Conservation (phyloP, 495 filamentous ascomycete species). For the Talaromyces wortmannii region DNA sequence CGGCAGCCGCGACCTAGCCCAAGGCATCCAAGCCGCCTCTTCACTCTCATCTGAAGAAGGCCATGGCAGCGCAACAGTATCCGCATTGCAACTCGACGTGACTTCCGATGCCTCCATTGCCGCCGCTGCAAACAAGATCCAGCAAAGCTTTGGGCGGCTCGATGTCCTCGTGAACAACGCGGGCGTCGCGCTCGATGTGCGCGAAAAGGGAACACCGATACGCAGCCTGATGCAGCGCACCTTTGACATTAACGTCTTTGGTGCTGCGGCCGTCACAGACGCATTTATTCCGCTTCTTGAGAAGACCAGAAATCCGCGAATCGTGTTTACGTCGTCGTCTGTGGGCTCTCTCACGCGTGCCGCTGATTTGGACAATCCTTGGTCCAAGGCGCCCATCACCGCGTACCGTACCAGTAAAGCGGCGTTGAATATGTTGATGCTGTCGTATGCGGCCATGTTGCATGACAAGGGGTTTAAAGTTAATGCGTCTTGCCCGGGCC, state of each 20-base stretch:
- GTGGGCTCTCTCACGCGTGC: constrained; percentile 20
- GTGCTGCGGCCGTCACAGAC: constrained; percentile 28
- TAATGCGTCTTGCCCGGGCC: constrained; percentile 18
- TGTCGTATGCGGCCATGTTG: constrained; percentile 16
- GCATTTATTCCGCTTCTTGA: constrained; percentile 35
- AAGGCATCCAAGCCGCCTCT: constrained; percentile 15
- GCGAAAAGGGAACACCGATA: constrained; percentile 6
- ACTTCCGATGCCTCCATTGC: constrained; percentile 27
- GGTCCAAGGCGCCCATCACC: background rate
- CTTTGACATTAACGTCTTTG: constrained; percentile 36
- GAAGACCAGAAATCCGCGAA: constrained; percentile 26
- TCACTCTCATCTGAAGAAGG: constrained; percentile 14
- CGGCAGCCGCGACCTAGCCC: constrained; percentile 17
- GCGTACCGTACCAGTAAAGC: constrained; percentile 25
- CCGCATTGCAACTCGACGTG: constrained; percentile 31
- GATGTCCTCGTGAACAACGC: constrained; percentile 36
- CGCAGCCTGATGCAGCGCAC: constrained; percentile 22
- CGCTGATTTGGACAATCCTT: background rate
- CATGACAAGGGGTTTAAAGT: constrained; percentile 17
- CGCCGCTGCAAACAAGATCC: constrained; percentile 22
- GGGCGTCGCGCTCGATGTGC: constrained; percentile 24
- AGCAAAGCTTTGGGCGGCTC: constrained; percentile 16
- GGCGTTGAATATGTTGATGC: constrained; percentile 30
- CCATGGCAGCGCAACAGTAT: constrained; percentile 13
- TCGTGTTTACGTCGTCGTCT: constrained; percentile 33